Evolutionary conservation across 2,329 filamentous ascomycete species (phyloP).

Genomic region (Talaromyces sp.): DNA sequence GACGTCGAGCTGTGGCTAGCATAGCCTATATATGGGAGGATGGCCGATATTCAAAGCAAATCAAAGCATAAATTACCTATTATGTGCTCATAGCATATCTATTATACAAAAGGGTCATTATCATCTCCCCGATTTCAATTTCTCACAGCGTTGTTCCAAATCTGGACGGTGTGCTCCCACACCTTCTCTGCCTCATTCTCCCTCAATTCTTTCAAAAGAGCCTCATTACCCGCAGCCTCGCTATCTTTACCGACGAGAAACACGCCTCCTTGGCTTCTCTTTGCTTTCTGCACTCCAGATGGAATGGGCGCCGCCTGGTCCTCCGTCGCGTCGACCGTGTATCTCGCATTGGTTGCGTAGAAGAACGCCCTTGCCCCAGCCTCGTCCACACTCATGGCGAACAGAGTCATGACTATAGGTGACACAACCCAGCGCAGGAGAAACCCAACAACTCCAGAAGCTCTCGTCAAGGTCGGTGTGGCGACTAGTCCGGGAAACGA

Average conservation of each 20-base stretch:
- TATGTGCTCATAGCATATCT: not conserved
- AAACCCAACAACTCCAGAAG: not conserved
- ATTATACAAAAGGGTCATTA: not conserved
- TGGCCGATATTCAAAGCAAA: not conserved
- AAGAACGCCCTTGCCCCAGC: slow-evolving; percentile 44
- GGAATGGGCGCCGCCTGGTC: slow-evolving; percentile 51
- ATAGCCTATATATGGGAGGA: no score
- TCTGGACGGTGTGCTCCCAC: not conserved
- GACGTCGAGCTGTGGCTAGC: no score
- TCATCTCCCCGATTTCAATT: not conserved
- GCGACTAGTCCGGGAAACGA: slow-evolving; percentile 1
- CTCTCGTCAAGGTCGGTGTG: not conserved
- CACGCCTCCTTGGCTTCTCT: not conserved
- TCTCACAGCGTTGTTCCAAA: not conserved
- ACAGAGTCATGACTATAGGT: not conserved
- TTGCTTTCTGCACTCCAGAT: slow-evolving; percentile 54
- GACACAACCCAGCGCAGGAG: not conserved
- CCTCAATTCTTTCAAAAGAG: slow-evolving; percentile 36
- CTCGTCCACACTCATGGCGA: not conserved
- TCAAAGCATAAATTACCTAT: not conserved
- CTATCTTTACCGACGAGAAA: not conserved
- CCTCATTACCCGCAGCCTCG: not conserved
- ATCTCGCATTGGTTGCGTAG: slow-evolving; percentile 65
- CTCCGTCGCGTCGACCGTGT: slow-evolving; percentile 66
- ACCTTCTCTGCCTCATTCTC: slow-evolving; percentile 13